These are phyloP conservation scores for Boletales sp. DNA, from an alignment of 768 basidiomycete genomes.

Conservation along the genomic window DNA sequence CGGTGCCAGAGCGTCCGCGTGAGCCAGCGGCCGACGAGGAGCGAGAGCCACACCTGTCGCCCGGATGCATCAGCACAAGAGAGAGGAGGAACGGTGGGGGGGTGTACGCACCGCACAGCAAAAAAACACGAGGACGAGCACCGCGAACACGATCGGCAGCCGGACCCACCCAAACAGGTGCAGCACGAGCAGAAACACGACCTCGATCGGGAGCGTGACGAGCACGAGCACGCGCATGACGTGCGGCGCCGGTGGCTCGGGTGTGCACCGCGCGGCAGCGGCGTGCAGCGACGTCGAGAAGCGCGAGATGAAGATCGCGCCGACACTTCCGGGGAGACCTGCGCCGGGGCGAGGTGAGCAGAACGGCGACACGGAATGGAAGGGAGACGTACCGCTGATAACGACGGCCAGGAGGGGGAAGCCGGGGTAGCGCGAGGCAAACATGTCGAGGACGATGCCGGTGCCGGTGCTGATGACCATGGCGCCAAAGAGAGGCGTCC, in stretches of 20 bases:
- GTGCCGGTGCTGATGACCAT: slow-evolving; percentile 87
- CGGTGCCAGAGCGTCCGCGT: slow-evolving; percentile 78
- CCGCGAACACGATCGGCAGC: slow-evolving; percentile 64
- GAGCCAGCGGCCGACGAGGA: slow-evolving; percentile 60
- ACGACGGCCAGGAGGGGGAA: slow-evolving; percentile 86
- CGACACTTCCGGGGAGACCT: slow-evolving; percentile 87
- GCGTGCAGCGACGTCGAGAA: slow-evolving; percentile 86
- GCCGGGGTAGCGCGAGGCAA: slow-evolving; percentile 82
- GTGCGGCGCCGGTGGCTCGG: slow-evolving; percentile 41
- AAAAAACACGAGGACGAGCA: slow-evolving; percentile 66
- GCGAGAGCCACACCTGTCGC: slow-evolving; percentile 68
- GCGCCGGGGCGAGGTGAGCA: not conserved
- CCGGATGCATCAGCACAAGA: too few relatives aligned
- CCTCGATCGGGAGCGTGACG: slow-evolving; percentile 78
- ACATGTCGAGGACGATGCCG: slow-evolving; percentile 87
- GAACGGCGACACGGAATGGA: not conserved
- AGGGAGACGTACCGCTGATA: slow-evolving; percentile 62
- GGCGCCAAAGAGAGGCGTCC: slow-evolving; percentile 87
- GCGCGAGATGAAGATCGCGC: slow-evolving; percentile 87
- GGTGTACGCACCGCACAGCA: slow-evolving; percentile 63
- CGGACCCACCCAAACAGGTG: slow-evolving; percentile 73
- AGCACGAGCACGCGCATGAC: slow-evolving; percentile 67
- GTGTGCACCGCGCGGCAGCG: slow-evolving; percentile 9
- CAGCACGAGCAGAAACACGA: slow-evolving; percentile 68
- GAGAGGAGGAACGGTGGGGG: too few relatives aligned